Evolutionary conservation across 1,284 basidiomycete genomes (phyloP).

Genomic region (Trichosporon inkin): DNA sequence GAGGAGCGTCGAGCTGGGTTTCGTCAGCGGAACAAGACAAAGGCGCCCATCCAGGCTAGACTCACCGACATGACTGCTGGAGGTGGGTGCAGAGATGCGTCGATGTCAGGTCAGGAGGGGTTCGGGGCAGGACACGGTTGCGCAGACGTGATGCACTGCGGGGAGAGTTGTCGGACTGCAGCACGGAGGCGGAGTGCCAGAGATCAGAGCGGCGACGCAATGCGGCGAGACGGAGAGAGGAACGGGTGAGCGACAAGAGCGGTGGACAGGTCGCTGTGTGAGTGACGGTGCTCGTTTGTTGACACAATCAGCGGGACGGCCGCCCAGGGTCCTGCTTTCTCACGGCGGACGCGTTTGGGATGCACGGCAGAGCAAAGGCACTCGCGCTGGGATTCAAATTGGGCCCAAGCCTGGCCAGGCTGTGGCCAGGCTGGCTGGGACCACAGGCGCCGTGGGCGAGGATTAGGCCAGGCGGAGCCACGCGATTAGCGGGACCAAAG

Average conservation of each 20-base stretch:
- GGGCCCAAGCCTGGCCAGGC: too few species aligned
- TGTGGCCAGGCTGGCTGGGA: too few species aligned
- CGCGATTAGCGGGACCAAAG: conserved; percentile 1
- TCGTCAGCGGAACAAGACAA: background rate
- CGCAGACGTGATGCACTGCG: background rate
- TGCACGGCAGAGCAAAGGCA: background rate
- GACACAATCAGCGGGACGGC: conserved; percentile 1
- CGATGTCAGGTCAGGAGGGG: background rate
- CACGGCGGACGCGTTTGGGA: conserved; percentile 1
- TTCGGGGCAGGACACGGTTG: conserved; percentile 1
- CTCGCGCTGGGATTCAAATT: too few species aligned
- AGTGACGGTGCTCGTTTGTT: background rate
- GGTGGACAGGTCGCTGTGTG: background rate
- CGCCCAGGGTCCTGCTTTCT: conserved; percentile 1
- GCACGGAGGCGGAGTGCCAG: background rate
- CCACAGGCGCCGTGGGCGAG: too few species aligned
- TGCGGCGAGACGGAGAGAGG: background rate
- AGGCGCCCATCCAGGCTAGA: background rate
- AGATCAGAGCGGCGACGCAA: background rate
- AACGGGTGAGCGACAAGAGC: background rate
- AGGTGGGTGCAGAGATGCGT: background rate
- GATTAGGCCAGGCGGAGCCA: background rate
- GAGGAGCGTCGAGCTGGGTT: conserved; percentile 12
- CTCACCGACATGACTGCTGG: conserved; percentile 10
- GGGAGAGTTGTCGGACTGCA: background rate